These are phyloP conservation scores for Xylaria cubensis DNA, from an alignment of 495 filamentous ascomycete species.

Conservation along the genomic window DNA sequence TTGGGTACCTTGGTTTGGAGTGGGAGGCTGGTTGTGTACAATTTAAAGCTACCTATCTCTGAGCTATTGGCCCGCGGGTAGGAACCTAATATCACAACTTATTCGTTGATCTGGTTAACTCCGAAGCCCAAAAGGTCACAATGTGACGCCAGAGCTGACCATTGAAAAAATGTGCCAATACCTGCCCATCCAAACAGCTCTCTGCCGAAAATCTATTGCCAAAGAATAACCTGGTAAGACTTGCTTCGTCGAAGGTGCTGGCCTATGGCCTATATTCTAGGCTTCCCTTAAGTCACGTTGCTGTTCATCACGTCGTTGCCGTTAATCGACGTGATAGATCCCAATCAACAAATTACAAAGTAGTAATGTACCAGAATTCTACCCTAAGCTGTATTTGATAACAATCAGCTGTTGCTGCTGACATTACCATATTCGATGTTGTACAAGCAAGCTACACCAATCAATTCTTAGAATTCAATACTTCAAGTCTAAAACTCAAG, in stretches of 20 bases:
- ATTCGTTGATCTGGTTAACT: not conserved
- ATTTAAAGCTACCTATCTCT: not conserved
- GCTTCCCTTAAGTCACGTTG: not conserved
- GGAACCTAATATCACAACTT: not conserved
- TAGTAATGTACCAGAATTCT: constrained; percentile 1
- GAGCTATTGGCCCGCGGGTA: not conserved
- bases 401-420: constrained; percentile 4
- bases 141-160: not conserved
- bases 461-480: not conserved
- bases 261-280: not conserved
- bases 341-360: not conserved
- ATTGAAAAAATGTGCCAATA: not conserved
- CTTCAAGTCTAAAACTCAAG: not conserved
- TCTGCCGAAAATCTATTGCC: not conserved
- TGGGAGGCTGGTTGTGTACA: not conserved
- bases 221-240: not conserved
- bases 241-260: not conserved
- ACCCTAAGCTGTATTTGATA: not conserved
- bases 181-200: not conserved
- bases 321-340: not conserved
- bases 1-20: not conserved
- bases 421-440: constrained; percentile 2
- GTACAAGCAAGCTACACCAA: not conserved
- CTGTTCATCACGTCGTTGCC: not conserved
- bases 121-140: not conserved